Conservation (phyloP, 2,329 filamentous ascomycete genomes). For the Alternaria triticimaculans region DNA sequence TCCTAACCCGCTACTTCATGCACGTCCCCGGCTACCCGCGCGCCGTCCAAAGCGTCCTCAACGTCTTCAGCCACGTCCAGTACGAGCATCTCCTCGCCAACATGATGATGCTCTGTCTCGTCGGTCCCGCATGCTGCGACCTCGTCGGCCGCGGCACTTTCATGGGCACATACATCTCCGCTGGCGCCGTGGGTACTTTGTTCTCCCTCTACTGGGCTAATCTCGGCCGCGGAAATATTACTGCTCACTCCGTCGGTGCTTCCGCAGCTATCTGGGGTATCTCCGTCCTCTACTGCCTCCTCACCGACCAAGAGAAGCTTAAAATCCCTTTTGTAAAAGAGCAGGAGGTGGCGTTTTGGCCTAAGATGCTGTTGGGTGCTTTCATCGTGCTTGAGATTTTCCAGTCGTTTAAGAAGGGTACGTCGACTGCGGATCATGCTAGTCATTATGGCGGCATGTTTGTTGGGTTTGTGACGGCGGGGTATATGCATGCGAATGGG, state of each 20-base stretch:
- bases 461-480: slow-evolving; percentile 33
- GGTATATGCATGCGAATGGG: slow-evolving; percentile 35
- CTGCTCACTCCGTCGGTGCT: slow-evolving; percentile 41
- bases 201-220: slow-evolving; percentile 43
- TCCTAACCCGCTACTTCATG: slow-evolving; percentile 68
- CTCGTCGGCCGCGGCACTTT: slow-evolving; percentile 46
- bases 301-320: slow-evolving; percentile 41
- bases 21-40: slow-evolving; percentile 62
- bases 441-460: slow-evolving; percentile 47
- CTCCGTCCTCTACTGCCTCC: slow-evolving; percentile 34
- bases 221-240: slow-evolving; percentile 35
- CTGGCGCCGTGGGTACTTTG: slow-evolving; percentile 44
- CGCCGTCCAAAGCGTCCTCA: slow-evolving; percentile 66
- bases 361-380: slow-evolving; percentile 36
- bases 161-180: slow-evolving; percentile 43
- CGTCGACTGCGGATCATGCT: slow-evolving; percentile 40
- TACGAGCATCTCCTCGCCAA: slow-evolving; percentile 66
- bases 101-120: slow-evolving; percentile 69
- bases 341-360: slow-evolving; percentile 35
- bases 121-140: slow-evolving; percentile 61
- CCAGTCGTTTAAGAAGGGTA: slow-evolving; percentile 17
- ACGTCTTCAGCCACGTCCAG: slow-evolving; percentile 72
- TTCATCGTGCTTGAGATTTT: slow-evolving; percentile 37
- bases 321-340: slow-evolving; percentile 42
- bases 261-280: slow-evolving; percentile 46